Percentiles rank a stretch among this genome's conserved stretches.
phyloP scores from a whole-genome alignment of 179 eudicot genomes.

The Amaranthus tricolor region DNA sequence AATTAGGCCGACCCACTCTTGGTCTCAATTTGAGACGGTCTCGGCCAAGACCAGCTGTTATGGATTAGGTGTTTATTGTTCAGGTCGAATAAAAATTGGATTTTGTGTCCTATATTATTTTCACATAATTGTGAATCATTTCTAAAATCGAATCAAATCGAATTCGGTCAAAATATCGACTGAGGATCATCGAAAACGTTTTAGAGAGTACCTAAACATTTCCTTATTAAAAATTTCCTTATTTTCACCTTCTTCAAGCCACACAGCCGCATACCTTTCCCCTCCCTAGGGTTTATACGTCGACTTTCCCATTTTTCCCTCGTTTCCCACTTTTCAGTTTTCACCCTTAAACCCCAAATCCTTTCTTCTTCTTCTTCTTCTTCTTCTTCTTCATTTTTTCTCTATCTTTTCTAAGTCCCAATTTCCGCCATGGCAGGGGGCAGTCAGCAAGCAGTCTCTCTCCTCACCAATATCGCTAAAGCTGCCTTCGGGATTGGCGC shows the following conservation, averaged over 20 bases:
- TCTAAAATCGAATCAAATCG: too few species aligned
- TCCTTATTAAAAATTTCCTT: neutral
- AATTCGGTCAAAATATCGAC: too few species aligned
- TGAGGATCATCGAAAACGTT: too few species aligned
- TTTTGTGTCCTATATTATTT: too few species aligned
- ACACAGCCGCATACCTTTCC: neutral
- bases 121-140: too few species aligned
- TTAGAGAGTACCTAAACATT: neutral
- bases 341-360: neutral
- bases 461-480: slow-evolving; percentile 52
- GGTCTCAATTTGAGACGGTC: too few species aligned
- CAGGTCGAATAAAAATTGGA: too few species aligned
- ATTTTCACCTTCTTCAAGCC: slow-evolving; percentile 1
- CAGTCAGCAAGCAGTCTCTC: slow-evolving; percentile 43
- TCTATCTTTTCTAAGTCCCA: neutral
- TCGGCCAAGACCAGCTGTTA: too few species aligned
- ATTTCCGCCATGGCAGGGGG: slow-evolving; percentile 21
- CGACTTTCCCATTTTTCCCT: neutral
- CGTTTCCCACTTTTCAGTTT: too few species aligned
- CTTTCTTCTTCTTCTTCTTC: neutral
- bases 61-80: too few species aligned
- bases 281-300: slow-evolving; percentile 1
- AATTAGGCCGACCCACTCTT: too few species aligned
- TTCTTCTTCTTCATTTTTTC: neutral
- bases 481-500: slow-evolving; percentile 62